These are phyloP conservation scores for Lachnellula hyalina DNA, from an alignment of 2,329 filamentous ascomycete species.

Conservation along the genomic window DNA sequence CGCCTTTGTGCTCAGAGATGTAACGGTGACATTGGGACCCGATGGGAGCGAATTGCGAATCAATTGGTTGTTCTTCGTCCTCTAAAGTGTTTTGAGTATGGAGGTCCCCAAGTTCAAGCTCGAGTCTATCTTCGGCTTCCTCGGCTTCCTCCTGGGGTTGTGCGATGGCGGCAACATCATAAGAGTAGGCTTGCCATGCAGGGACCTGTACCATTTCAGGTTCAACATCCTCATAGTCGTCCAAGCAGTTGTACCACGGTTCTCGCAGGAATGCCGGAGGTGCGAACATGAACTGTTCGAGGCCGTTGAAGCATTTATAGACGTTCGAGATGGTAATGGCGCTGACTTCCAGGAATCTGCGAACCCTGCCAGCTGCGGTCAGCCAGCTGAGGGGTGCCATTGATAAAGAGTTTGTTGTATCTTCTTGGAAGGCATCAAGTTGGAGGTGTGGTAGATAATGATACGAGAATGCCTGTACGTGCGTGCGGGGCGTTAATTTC, in stretches of 20 bases:
- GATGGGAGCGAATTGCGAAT: constrained; percentile 86
- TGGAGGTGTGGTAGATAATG: no score
- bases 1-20: constrained; percentile 76
- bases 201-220: background rate
- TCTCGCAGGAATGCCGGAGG: background rate
- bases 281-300: background rate
- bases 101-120: background rate
- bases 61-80: constrained; percentile 35
- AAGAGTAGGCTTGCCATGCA: background rate
- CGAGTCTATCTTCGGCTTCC: background rate
- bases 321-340: background rate
- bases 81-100: background rate
- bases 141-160: background rate
- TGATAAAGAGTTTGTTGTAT: background rate
- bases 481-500: no score
- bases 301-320: constrained; percentile 1
- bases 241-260: background rate
- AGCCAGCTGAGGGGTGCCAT: background rate
- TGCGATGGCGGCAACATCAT: background rate
- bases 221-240: background rate
- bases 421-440: no score
- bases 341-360: background rate
- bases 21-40: constrained; percentile 75
- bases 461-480: no score
- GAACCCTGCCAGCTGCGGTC: background rate